Evolutionary conservation across 2,329 filamentous ascomycete species (phyloP), one percentile per base, ranked within the genome.

Genomic region (Talaromyces sp.): DNA sequence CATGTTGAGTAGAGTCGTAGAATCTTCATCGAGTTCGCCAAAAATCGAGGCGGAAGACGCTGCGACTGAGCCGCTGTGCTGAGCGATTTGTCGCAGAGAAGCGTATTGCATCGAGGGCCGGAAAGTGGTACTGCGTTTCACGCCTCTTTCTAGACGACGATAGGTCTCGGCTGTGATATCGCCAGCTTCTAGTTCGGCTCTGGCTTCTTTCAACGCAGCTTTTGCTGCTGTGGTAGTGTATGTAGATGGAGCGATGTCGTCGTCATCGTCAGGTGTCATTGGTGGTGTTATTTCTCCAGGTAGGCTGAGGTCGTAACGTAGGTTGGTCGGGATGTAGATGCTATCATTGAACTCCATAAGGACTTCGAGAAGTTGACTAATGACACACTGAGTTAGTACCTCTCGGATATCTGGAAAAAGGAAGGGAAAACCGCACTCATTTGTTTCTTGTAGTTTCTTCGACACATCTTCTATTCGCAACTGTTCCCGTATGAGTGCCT

Each of bases 291-390:
- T 83, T 59, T 79, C 73, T 54, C 71, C 74, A 3, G 77, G 73
- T 41, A 76, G 71, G 64, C 81, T 83, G 65, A 97, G 81, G 72
- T 94, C 89, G 79, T 92, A 89, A 71, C 91, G 90, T 72, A 90
- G 87, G 65, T 89, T 85, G 33, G 87, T 82, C 11, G 92, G 88
- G 52, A 98, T 88, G 75, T 95, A 91, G 22, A 89, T 83, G 50
- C 88, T 90, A 60, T 91, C 88, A 80, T 99, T 99, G 80, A 97
- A 86, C 73, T 97, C 93, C 67, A 96, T 84, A 39, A 98, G 86
- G 11, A 97, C 81, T 71, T 98, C 94, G 62, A 97, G 86, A 39
- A 98, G 81, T 76, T 93, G 93, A 77, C 93, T 97, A 43, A 59
- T 22, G 16, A 41, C 11, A 2, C 7, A 45, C 2, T 13, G 3